Conservation (phyloP, 2,329 filamentous ascomycete genomes). For the Fusarium pseudograminearum region DNA sequence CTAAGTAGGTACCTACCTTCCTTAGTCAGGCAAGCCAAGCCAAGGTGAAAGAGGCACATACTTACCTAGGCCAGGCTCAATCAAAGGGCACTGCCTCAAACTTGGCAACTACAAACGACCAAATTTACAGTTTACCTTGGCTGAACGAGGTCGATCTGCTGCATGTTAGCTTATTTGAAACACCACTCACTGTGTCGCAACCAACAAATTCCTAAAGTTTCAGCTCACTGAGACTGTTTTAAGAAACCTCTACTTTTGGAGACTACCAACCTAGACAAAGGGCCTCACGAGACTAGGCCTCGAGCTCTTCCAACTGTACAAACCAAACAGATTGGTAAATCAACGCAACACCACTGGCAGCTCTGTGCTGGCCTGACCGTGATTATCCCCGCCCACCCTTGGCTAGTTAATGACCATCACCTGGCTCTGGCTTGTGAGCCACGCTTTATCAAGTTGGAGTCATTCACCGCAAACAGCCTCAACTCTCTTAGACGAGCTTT, state of each 20-base stretch:
- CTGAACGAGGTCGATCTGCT: not conserved
- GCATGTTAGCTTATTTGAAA: constrained; percentile 5
- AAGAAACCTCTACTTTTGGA: constrained; percentile 7
- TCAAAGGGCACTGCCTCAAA: constrained; percentile 21
- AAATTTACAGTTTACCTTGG: not conserved
- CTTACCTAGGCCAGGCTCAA: not conserved
- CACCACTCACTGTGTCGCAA: not conserved
- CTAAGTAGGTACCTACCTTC: not conserved
- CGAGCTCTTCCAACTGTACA: constrained; percentile 5
- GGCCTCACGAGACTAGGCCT: constrained; percentile 12
- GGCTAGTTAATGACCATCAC: constrained; percentile 23
- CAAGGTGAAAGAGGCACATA: not conserved
- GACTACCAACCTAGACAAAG: not conserved
- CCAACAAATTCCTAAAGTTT: not conserved
- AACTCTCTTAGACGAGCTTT: constrained; percentile 6
- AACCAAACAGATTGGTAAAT: constrained; percentile 4
- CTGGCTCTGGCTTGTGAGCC: constrained; percentile 34
- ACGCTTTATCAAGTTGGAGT: constrained; percentile 29
- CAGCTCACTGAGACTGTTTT: constrained; percentile 2
- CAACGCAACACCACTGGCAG: constrained; percentile 8
- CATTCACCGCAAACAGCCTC: constrained; percentile 30
- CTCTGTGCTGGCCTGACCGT: not conserved
- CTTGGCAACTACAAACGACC: constrained; percentile 16
- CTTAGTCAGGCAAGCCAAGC: constrained; percentile 1
- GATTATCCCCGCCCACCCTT: constrained; percentile 28